These are phyloP conservation scores for Dovyalis caffra DNA, from an alignment of 345 rosid genomes.

Conservation along the genomic window DNA sequence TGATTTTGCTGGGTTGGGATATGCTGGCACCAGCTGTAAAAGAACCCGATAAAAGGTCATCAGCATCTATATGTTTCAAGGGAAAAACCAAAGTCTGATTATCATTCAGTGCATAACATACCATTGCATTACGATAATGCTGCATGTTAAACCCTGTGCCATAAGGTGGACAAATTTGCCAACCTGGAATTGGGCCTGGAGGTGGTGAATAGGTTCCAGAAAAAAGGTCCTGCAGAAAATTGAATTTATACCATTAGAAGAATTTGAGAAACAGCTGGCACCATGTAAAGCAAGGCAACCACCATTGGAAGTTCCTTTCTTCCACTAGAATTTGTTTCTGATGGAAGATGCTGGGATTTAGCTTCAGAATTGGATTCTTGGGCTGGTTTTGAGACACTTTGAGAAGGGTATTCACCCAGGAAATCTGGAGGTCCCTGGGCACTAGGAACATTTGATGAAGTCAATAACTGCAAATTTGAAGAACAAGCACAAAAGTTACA, in stretches of 20 bases:
- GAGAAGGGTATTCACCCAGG: slow-evolving; percentile 31
- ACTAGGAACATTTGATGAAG: slow-evolving; percentile 20
- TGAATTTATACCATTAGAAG: slow-evolving; percentile 13
- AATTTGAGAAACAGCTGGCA: slow-evolving; percentile 11
- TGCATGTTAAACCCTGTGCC: slow-evolving; percentile 50
- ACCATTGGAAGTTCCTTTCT: slow-evolving; percentile 79
- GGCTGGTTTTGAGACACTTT: slow-evolving; percentile 24
- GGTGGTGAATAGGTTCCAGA: slow-evolving; percentile 45
- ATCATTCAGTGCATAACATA: slow-evolving; percentile 24
- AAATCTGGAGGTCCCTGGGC: slow-evolving; percentile 29
- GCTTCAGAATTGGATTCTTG: slow-evolving; percentile 27
- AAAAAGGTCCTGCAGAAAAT: slow-evolving; percentile 63
- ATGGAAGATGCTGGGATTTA: slow-evolving; percentile 32
- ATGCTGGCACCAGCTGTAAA: slow-evolving; percentile 45
- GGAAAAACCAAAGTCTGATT: not conserved
- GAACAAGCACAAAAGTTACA: slow-evolving; percentile 11
- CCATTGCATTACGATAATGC: slow-evolving; percentile 52
- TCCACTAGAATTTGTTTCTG: slow-evolving; percentile 32
- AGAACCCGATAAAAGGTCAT: slow-evolving; percentile 1
- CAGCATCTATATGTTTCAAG: not conserved
- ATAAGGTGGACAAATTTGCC: slow-evolving; percentile 50
- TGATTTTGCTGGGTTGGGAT: slow-evolving; percentile 35
- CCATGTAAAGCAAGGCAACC: slow-evolving; percentile 14
- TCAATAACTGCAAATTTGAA: slow-evolving; percentile 26
- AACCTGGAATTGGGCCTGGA: slow-evolving; percentile 38